phyloP scores from a whole-genome alignment of 2,329 filamentous ascomycete species.

The Colletotrichum liriopes region DNA sequence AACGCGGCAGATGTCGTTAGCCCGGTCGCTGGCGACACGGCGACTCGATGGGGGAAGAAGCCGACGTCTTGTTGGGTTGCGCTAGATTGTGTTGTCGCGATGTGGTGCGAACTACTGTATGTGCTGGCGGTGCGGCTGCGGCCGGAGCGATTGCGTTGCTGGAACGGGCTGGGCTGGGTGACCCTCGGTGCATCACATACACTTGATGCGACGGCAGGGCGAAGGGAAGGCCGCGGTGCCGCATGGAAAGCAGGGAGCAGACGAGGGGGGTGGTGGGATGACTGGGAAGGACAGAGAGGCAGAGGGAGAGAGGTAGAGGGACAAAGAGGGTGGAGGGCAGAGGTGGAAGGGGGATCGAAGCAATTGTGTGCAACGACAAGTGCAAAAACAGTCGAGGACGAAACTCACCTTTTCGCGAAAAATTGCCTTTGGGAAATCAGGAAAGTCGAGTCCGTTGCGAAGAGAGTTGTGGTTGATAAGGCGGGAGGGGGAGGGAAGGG shows the following conservation, averaged over 20 bases:
- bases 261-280: not conserved
- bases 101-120: constrained; percentile 10
- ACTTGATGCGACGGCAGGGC: constrained; percentile 15
- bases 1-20: not conserved
- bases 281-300: constrained; percentile 4
- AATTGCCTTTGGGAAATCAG: constrained; percentile 25
- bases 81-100: not conserved
- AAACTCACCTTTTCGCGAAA: constrained; percentile 42
- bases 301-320: not conserved
- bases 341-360: not conserved
- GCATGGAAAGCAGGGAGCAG: constrained; percentile 19
- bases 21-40: not conserved
- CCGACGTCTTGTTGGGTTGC: not conserved
- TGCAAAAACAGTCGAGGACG: constrained; percentile 21
- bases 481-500: constrained; percentile 21
- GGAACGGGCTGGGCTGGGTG: not conserved
- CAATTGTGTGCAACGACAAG: constrained; percentile 4
- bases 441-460: constrained; percentile 25
- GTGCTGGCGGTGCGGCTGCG: constrained; percentile 4
- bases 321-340: not conserved
- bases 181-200: not conserved
- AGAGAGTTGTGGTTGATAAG: constrained; percentile 32
- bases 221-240: constrained; percentile 8
- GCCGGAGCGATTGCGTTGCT: not conserved
- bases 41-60: not conserved